phyloP scores from a whole-genome alignment of 2,329 filamentous ascomycete species.

The Hypoxylon sp. region DNA sequence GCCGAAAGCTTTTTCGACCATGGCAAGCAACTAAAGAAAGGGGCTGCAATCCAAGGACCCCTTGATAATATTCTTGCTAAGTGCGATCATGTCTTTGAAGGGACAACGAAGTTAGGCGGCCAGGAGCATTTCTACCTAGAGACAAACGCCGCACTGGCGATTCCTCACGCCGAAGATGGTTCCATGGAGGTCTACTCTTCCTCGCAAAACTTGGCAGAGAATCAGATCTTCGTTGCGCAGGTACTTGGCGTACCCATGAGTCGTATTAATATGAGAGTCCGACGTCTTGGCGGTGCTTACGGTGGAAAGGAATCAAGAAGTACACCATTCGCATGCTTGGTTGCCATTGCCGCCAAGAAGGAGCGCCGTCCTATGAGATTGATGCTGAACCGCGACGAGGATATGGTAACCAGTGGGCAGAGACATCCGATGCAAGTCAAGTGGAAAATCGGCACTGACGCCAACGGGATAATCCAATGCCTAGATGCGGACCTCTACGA shows the following conservation, averaged over 20 bases:
- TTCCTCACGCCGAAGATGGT: conserved; percentile 89
- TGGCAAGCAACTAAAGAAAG: conserved; percentile 82
- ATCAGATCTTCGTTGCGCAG: conserved; percentile 85
- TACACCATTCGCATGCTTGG: conserved; percentile 81
- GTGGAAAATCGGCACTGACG: conserved; percentile 92
- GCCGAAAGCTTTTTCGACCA: conserved; percentile 86
- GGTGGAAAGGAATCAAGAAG: conserved; percentile 93
- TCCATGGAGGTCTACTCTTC: conserved; percentile 92
- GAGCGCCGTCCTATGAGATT: conserved; percentile 82
- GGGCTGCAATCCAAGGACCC: conserved; percentile 58
- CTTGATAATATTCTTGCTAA: conserved; percentile 76
- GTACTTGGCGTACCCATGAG: conserved; percentile 85
- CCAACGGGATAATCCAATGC: conserved; percentile 87
- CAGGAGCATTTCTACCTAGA: conserved; percentile 98
- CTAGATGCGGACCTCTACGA: conserved; percentile 88
- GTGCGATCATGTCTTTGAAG: conserved; percentile 83
- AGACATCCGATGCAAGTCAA: conserved; percentile 87
- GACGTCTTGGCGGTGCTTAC: conserved; percentile 90
- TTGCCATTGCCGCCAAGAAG: conserved; percentile 87
- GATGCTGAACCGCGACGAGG: conserved; percentile 94
- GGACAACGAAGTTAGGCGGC: conserved; percentile 85
- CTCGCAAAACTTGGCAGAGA: conserved; percentile 92
- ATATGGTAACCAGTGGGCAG: conserved; percentile 90
- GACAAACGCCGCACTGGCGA: conserved; percentile 83
- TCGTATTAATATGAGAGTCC: conserved; percentile 88